Percentiles rank a stretch among this genome's conserved stretches.
Evolutionary conservation across 108 stramenopile genomes (phyloP).

Genomic region (Cylindrotheca closterium): DNA sequence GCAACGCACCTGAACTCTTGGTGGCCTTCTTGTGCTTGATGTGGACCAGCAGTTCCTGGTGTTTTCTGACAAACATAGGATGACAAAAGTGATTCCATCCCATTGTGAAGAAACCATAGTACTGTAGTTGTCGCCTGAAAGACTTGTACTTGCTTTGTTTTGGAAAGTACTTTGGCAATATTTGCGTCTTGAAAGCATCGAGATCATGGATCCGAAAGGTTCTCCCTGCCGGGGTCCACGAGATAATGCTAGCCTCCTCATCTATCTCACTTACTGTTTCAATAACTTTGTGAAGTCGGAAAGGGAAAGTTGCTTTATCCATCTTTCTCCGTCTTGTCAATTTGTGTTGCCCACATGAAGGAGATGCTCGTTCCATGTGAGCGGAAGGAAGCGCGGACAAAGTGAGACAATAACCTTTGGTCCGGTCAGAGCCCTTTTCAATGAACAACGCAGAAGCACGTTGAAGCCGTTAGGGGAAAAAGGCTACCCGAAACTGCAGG

Average conservation of each 20-base stretch:
- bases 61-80: conserved; percentile 59
- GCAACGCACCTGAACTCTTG: neutral
- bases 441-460: too few species aligned
- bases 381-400: too few species aligned
- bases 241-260: conserved; percentile 11
- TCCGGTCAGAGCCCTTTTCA: too few species aligned
- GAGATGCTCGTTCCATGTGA: too few species aligned
- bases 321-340: too few species aligned
- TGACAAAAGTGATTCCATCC: conserved; percentile 46
- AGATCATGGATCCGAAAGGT: conserved; percentile 30
- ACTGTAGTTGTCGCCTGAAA: conserved; percentile 40
- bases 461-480: too few species aligned
- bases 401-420: too few species aligned
- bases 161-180: conserved; percentile 36
- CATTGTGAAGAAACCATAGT: neutral
- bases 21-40: too few species aligned
- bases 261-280: conserved; percentile 3
- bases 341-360: too few species aligned
- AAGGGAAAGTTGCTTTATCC: neutral
- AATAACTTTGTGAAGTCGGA: conserved; percentile 19
- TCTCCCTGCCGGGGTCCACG: conserved; percentile 19
- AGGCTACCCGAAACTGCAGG: too few species aligned
- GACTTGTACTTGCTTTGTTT: conserved; percentile 39
- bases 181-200: conserved; percentile 42
- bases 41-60: conserved; percentile 44